These are phyloP conservation scores for Microthlaspi erraticum DNA, from an alignment of 345 rosid species.

Conservation along the genomic window DNA sequence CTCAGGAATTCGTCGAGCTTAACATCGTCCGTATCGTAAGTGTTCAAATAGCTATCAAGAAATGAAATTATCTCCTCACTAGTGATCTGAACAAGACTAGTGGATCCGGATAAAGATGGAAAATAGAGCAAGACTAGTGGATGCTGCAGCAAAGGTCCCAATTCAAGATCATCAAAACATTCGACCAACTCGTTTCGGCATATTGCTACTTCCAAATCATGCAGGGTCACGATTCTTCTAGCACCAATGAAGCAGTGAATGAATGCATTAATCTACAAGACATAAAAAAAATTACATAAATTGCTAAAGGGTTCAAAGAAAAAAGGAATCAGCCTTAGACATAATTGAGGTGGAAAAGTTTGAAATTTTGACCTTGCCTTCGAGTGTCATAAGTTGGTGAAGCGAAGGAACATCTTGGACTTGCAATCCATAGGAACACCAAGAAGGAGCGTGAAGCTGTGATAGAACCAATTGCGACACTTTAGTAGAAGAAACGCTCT, in stretches of 20 bases:
- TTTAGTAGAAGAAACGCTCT: conserved; percentile 60
- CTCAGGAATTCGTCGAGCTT: conserved; percentile 63
- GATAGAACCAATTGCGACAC: conserved; percentile 54
- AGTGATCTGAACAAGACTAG: conserved; percentile 61
- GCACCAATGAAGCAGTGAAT: conserved; percentile 85
- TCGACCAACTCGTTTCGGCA: conserved; percentile 70
- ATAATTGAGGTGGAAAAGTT: neutral
- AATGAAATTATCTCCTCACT: conserved; percentile 58
- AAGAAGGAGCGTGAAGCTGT: conserved; percentile 48
- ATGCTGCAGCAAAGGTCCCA: conserved; percentile 78
- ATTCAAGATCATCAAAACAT: conserved; percentile 63
- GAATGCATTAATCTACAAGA: conserved; percentile 73
- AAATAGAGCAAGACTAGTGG: conserved; percentile 73
- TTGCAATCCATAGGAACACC: conserved; percentile 55
- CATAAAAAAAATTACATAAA: neutral
- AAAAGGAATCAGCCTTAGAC: conserved; percentile 1
- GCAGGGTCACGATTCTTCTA: conserved; percentile 64
- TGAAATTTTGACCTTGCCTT: conserved; percentile 62
- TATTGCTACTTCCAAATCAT: conserved; percentile 75
- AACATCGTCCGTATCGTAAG: conserved; percentile 46
- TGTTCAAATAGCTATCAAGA: conserved; percentile 56
- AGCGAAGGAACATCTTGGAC: conserved; percentile 78
- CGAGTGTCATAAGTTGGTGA: conserved; percentile 57
- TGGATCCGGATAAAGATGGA: conserved; percentile 45
- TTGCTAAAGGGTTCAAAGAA: neutral